Evolutionary conservation across 192 early-diverging fungal genomes (phyloP).

Genomic region (Dissophora globulifera): DNA sequence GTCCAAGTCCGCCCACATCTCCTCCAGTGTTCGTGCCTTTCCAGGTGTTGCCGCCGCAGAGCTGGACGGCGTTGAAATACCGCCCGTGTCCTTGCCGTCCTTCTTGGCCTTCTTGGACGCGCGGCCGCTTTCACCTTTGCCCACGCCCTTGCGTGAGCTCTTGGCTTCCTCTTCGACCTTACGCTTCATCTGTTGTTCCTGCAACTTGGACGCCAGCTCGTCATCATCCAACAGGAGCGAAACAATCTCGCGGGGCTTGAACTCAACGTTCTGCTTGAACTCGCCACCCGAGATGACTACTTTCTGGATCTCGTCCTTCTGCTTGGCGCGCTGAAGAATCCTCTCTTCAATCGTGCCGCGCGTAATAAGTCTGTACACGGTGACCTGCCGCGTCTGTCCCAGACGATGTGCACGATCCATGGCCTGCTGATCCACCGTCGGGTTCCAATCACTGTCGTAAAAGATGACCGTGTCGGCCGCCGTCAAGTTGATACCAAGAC

Average conservation of each 20-base stretch:
- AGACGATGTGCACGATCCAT: slow-evolving; percentile 91
- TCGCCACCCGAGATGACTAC: slow-evolving; percentile 95
- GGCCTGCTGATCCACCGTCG: slow-evolving; percentile 91
- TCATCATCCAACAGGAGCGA: slow-evolving; percentile 86
- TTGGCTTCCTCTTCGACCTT: slow-evolving; percentile 61
- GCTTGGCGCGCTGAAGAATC: slow-evolving; percentile 80
- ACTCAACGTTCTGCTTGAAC: slow-evolving; percentile 78
- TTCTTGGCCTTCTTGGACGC: slow-evolving; percentile 29
- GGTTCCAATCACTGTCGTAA: slow-evolving; percentile 92
- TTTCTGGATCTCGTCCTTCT: slow-evolving; percentile 94
- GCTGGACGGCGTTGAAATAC: slow-evolving; percentile 16
- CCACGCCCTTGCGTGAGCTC: slow-evolving; percentile 25
- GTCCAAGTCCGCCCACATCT: slow-evolving; percentile 54
- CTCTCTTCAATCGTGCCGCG: slow-evolving; percentile 85
- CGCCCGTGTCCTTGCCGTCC: slow-evolving; percentile 13
- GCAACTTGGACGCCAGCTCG: slow-evolving; percentile 64
- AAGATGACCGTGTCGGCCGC: slow-evolving; percentile 91
- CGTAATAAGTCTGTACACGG: slow-evolving; percentile 86
- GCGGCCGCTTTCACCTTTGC: slow-evolving; percentile 7
- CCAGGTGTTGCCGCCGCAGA: slow-evolving; percentile 20
- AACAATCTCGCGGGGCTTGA: slow-evolving; percentile 91
- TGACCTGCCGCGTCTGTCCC: slow-evolving; percentile 87
- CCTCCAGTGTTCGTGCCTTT: slow-evolving; percentile 25
- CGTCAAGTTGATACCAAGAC: slow-evolving; percentile 91
- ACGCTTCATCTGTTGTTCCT: slow-evolving; percentile 65